These are phyloP conservation scores for Prototheca stagnorum DNA, from an alignment of 163 green algal genomes.

Conservation along the genomic window DNA sequence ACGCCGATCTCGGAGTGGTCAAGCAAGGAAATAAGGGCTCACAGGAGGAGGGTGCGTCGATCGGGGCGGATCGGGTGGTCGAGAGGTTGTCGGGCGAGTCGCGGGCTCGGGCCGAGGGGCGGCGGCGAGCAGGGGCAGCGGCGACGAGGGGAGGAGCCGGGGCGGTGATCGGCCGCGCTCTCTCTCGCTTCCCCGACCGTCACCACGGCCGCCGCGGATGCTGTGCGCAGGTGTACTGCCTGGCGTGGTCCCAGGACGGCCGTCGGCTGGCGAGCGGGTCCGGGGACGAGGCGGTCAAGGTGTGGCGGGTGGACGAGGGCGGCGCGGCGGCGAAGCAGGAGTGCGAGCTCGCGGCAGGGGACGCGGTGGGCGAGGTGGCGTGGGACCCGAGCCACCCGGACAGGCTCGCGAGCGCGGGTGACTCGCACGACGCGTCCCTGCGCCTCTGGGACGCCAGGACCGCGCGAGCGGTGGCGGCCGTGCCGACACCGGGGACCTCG, in stretches of 20 bases:
- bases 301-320: constrained; percentile 8
- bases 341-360: constrained; percentile 9
- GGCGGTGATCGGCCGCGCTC: too few species aligned
- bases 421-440: too few species aligned
- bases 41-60: constrained; percentile 14
- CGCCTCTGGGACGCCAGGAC: too few species aligned
- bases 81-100: too few species aligned
- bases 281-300: constrained; percentile 13
- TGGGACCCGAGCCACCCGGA: constrained; percentile 21
- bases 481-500: too few species aligned
- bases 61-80: too few species aligned
- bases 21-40: constrained; percentile 3
- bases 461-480: too few species aligned
- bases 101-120: background rate
- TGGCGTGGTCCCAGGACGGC: constrained; percentile 15
- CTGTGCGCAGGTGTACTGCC: constrained; percentile 19
- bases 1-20: constrained; percentile 6
- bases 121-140: background rate
- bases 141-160: too few species aligned
- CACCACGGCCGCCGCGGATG: too few species aligned
- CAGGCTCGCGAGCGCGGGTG: too few species aligned
- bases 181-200: too few species aligned
- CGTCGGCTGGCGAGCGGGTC: constrained; percentile 17
- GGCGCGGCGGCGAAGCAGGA: constrained; percentile 7
- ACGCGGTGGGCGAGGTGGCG: constrained; percentile 12